A percentile compares a stretch with the other conserved stretches of the same genome.
Evolutionary conservation across 129 eudicot species (phyloP).

Genomic region (Gnaphalium uliginosum): DNA sequence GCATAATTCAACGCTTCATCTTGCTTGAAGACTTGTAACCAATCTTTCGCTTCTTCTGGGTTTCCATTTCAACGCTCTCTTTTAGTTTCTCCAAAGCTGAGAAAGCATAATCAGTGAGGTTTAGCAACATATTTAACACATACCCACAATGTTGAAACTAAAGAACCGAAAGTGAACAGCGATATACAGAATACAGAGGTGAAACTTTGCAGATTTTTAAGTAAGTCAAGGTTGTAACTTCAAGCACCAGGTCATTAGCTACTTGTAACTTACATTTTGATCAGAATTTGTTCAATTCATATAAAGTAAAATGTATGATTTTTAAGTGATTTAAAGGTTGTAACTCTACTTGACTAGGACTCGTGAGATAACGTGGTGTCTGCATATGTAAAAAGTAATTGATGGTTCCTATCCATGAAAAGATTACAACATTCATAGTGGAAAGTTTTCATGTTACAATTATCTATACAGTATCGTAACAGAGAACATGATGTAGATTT

Average conservation of each 20-base stretch:
- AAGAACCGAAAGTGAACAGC: neutral
- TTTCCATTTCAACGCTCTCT: conserved; percentile 66
- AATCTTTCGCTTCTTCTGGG: conserved; percentile 49
- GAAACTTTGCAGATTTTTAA: neutral
- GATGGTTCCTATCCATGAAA: too few relatives aligned
- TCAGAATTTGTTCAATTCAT: neutral
- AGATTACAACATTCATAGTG: neutral
- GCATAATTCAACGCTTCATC: conserved; percentile 32
- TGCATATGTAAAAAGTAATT: neutral
- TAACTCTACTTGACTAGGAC: neutral
- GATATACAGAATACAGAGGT: neutral
- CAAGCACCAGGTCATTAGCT: neutral
- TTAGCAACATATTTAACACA: conserved; percentile 1
- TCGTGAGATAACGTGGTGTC: neutral
- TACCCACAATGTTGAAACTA: neutral
- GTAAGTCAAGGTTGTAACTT: neutral
- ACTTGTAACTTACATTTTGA: neutral
- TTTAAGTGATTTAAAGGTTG: neutral
- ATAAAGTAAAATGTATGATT: neutral
- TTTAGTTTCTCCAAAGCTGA: conserved; percentile 81
- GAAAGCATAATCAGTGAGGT: conserved; percentile 15
- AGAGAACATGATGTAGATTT: neutral
- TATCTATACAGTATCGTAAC: neutral
- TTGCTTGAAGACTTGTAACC: conserved; percentile 36
- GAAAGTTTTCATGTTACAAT: conserved; percentile 15